phyloP scores from a whole-genome alignment of 2,329 filamentous ascomycete species.

The Emergomyces pasteurianus region DNA sequence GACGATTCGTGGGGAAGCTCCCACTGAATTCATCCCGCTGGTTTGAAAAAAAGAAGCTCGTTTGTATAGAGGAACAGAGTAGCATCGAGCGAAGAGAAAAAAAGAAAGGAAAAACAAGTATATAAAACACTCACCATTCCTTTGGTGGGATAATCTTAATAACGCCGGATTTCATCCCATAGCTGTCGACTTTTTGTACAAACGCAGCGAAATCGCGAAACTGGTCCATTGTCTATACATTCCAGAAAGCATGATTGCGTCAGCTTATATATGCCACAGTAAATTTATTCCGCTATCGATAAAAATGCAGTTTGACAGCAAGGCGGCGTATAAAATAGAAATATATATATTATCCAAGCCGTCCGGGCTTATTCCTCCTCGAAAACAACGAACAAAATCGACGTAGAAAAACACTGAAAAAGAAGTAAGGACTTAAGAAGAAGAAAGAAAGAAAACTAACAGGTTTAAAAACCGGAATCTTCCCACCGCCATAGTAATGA shows the following conservation, averaged over 20 bases:
- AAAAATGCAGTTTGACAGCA: background rate
- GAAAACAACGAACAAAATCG: background rate
- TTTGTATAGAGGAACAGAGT: background rate
- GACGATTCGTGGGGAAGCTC: background rate
- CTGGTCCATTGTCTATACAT: slow-evolving; percentile 64
- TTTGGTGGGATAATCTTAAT: slow-evolving; percentile 87
- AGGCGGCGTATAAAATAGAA: background rate
- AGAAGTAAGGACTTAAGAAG: no score
- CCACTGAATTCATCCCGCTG: background rate
- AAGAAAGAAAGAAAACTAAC: slow-evolving; percentile 34
- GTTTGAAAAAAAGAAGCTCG: background rate
- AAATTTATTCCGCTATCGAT: background rate
- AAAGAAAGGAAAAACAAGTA: background rate
- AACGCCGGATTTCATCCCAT: slow-evolving; percentile 96
- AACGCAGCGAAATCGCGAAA: slow-evolving; percentile 90
- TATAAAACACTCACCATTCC: slow-evolving; percentile 88
- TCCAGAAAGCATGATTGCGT: background rate
- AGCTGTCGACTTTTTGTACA: slow-evolving; percentile 78
- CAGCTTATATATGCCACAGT: background rate
- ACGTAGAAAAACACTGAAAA: background rate
- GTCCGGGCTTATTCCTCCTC: background rate
- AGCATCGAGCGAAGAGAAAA: background rate
- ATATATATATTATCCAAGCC: background rate
- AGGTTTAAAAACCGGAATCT: slow-evolving; percentile 86
- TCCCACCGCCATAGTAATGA: slow-evolving; percentile 72